phyloP scores from a whole-genome alignment of 495 filamentous ascomycete species.

The Thermothielavioides terrestris region DNA sequence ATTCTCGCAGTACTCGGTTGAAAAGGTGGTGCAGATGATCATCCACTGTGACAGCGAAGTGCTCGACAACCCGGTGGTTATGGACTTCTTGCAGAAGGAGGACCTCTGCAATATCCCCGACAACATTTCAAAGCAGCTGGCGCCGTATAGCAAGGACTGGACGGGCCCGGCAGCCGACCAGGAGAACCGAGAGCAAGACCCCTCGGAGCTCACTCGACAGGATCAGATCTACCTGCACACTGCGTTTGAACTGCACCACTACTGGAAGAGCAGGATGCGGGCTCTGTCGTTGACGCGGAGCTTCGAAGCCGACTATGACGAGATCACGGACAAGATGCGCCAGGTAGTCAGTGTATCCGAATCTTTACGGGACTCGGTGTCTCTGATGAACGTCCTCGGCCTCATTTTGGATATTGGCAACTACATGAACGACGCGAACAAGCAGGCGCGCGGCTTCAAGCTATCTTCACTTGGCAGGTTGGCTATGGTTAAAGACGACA shows the following conservation, averaged over 20 bases:
- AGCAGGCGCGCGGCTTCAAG: constrained; percentile 97
- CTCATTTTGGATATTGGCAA: constrained; percentile 96
- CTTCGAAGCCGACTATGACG: constrained; percentile 84
- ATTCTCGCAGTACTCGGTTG: constrained; percentile 68
- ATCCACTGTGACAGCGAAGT: constrained; percentile 91
- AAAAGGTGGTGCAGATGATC: constrained; percentile 83
- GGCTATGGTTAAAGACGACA: constrained; percentile 97
- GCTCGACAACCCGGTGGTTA: constrained; percentile 85
- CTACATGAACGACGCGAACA: constrained; percentile 99
- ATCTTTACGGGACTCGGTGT: constrained; percentile 78
- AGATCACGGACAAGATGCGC: constrained; percentile 71
- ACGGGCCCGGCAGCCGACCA: constrained; percentile 77
- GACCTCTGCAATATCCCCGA: constrained; percentile 88
- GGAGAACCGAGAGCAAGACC: constrained; percentile 78
- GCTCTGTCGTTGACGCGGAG: constrained; percentile 78
- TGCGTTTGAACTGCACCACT: constrained; percentile 91
- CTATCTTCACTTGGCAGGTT: constrained; percentile 87
- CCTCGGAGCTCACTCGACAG: constrained; percentile 78
- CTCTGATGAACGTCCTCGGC: constrained; percentile 90
- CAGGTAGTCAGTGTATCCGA: constrained; percentile 81
- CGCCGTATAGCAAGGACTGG: constrained; percentile 94
- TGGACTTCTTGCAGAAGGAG: constrained; percentile 92
- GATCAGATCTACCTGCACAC: constrained; percentile 93
- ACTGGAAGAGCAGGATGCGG: constrained; percentile 96
- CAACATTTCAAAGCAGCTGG: constrained; percentile 82